phyloP scores from a whole-genome alignment of 345 rosid species.

The Raphanus raphanistrum region DNA sequence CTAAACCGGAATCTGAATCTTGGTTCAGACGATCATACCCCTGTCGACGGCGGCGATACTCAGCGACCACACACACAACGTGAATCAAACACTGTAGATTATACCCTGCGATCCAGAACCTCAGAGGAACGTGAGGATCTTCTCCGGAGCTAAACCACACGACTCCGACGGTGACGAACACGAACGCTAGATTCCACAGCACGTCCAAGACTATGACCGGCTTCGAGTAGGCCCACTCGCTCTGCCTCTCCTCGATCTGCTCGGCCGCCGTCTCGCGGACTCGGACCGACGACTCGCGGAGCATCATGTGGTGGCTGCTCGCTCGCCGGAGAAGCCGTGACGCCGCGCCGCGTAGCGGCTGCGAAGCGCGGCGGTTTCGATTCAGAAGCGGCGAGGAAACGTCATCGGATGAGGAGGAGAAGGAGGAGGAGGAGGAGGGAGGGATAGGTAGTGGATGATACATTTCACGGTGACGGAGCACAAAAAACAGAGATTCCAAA shows the following conservation, averaged over 20 bases:
- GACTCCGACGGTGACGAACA: slow-evolving; percentile 47
- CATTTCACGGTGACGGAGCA: slow-evolving; percentile 20
- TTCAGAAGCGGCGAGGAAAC: slow-evolving; percentile 50
- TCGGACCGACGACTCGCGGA: slow-evolving; percentile 70
- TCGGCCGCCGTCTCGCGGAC: slow-evolving; percentile 85
- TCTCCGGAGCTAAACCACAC: slow-evolving; percentile 52
- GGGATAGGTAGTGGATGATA: slow-evolving; percentile 31
- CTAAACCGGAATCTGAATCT: slow-evolving; percentile 13
- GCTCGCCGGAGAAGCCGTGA: slow-evolving; percentile 71
- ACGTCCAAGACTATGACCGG: slow-evolving; percentile 66
- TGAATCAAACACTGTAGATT: slow-evolving; percentile 69
- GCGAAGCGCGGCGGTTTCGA: slow-evolving; percentile 50
- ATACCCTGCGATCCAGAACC: slow-evolving; percentile 73
- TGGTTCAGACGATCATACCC: not conserved
- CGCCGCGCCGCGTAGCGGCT: slow-evolving; percentile 59
- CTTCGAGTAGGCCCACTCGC: slow-evolving; percentile 73
- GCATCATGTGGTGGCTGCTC: slow-evolving; percentile 71
- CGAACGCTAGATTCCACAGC: slow-evolving; percentile 65
- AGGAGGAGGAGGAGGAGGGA: slow-evolving; percentile 20
- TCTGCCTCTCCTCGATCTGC: slow-evolving; percentile 79
- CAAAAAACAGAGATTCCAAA: no score
- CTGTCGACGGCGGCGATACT: slow-evolving; percentile 37
- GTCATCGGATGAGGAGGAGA: slow-evolving; percentile 31
- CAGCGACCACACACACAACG: slow-evolving; percentile 52
- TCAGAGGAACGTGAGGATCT: slow-evolving; percentile 57